Conservation (phyloP, 495 filamentous ascomycete species). For the Cairneyella variabilis region DNA sequence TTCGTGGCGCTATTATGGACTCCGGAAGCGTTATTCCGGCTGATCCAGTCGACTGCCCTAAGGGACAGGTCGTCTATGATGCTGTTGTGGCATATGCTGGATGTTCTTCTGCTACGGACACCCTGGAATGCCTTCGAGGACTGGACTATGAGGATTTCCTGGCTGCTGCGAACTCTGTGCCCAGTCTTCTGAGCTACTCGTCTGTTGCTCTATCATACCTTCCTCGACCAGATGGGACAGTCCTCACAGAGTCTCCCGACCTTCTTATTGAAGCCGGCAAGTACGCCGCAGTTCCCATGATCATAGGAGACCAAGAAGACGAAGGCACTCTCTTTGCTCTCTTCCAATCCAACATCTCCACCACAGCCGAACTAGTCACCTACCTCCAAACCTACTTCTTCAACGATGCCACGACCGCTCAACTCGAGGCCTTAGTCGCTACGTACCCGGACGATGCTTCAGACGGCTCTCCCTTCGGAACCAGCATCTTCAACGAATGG, state of each 20-base stretch:
- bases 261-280: constrained; percentile 40
- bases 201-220: constrained; percentile 62
- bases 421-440: constrained; percentile 39
- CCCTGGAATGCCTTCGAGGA: constrained; percentile 58
- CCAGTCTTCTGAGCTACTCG: constrained; percentile 57
- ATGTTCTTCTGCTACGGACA: constrained; percentile 51
- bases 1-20: constrained; percentile 61
- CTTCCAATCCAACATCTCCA: constrained; percentile 62
- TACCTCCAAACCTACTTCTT: constrained; percentile 59
- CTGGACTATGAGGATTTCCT: constrained; percentile 58
- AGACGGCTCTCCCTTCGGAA: constrained; percentile 57
- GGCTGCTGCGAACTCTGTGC: constrained; percentile 62
- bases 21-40: constrained; percentile 63
- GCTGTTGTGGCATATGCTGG: constrained; percentile 55
- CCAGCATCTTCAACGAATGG: constrained; percentile 56
- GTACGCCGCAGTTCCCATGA: constrained; percentile 54
- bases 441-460: constrained; percentile 40
- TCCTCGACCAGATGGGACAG: constrained; percentile 59
- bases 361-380: constrained; percentile 47
- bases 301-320: constrained; percentile 57
- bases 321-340: constrained; percentile 60
- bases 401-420: constrained; percentile 30
- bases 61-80: constrained; percentile 62
- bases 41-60: constrained; percentile 56
- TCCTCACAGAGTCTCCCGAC: constrained; percentile 54